phyloP scores from a whole-genome alignment of 495 filamentous ascomycete species.

The Daldinia bambusicola region DNA sequence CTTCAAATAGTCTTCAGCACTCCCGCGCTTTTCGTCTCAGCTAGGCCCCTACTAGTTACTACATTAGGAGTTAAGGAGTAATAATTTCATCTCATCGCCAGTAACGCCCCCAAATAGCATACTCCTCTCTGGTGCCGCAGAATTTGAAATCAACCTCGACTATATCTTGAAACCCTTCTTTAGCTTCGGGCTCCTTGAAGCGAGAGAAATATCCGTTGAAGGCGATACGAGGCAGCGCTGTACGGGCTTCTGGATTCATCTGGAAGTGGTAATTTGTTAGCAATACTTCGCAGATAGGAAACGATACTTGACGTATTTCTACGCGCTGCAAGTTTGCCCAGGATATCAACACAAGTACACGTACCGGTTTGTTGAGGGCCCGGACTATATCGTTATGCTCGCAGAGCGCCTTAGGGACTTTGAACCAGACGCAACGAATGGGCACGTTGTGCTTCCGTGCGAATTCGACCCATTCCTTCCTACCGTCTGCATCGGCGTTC shows the following conservation, averaged over 20 bases:
- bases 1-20: not conserved
- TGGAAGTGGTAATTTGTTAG: slow-evolving; percentile 42
- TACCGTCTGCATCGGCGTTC: slow-evolving; percentile 80
- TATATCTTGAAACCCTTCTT: slow-evolving; percentile 89
- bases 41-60: not conserved
- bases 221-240: slow-evolving; percentile 78
- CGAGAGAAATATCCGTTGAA: slow-evolving; percentile 77
- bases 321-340: too few relatives aligned
- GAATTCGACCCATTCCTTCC: slow-evolving; percentile 78
- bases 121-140: slow-evolving; percentile 60
- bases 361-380: slow-evolving; percentile 68
- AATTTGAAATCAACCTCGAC: slow-evolving; percentile 71
- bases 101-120: slow-evolving; percentile 74
- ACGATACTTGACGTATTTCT: too few relatives aligned
- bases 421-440: slow-evolving; percentile 89
- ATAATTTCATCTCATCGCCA: slow-evolving; percentile 67
- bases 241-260: slow-evolving; percentile 85
- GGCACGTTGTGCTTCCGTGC: slow-evolving; percentile 75
- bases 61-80: not conserved
- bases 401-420: slow-evolving; percentile 74
- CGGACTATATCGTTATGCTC: slow-evolving; percentile 91
- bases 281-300: not conserved
- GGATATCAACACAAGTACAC: slow-evolving; percentile 40
- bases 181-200: slow-evolving; percentile 73
- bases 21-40: not conserved